phyloP scores from a whole-genome alignment of 2,329 filamentous ascomycete species.

The Pseudogymnoascus verrucosus region DNA sequence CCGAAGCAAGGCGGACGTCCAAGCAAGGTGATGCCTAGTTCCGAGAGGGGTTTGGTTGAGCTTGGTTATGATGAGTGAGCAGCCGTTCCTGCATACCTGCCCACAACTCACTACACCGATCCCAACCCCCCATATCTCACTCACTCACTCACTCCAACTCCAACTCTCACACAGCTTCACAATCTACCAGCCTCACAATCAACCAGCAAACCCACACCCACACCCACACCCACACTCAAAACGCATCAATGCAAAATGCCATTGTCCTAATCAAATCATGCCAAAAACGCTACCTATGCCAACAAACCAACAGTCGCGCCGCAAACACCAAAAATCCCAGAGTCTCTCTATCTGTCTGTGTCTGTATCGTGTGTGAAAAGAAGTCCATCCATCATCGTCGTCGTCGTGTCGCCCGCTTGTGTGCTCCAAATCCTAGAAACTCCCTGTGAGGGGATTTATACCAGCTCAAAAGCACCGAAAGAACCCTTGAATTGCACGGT shows the following conservation, averaged over 20 bases:
- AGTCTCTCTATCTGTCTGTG: not conserved
- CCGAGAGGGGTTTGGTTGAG: no score
- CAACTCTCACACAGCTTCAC: not conserved
- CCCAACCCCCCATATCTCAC: no score
- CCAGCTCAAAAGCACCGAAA: not conserved
- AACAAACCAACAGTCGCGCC: not conserved
- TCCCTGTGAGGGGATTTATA: not conserved
- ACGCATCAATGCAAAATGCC: no score
- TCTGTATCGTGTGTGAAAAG: not conserved
- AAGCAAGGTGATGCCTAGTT: no score
- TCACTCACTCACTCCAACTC: no score
- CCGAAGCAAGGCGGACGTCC: not conserved
- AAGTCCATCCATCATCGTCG: not conserved
- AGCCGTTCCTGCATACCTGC: not conserved
- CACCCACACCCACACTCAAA: no score
- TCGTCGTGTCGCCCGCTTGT: not conserved
- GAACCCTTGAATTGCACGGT: slow-evolving; percentile 50
- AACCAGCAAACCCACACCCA: not conserved
- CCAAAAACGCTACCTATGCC: not conserved
- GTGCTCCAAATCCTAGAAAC: not conserved
- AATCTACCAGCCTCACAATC: not conserved
- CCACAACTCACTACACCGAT: no score
- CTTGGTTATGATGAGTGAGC: not conserved
- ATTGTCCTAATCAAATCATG: no score
- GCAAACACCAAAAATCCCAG: not conserved